phyloP scores from a whole-genome alignment of 306 rosid genomes.

The Gastrolobium bilobum region DNA sequence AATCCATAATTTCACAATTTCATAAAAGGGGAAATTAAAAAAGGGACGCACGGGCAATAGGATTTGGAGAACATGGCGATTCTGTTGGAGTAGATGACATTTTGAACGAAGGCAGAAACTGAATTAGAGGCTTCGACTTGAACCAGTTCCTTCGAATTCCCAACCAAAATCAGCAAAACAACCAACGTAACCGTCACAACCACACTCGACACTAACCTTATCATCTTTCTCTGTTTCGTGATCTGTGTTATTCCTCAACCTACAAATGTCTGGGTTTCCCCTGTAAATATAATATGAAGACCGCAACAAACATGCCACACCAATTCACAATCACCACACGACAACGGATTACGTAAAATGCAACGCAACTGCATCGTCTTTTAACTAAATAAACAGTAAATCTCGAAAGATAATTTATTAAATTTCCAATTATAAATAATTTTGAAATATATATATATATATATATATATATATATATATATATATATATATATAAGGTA shows the following conservation, averaged over 20 bases:
- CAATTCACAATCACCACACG: too few species aligned
- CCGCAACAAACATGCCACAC: too few species aligned
- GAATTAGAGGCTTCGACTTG: conserved; percentile 63
- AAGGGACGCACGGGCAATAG: conserved; percentile 75
- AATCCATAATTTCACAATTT: not conserved
- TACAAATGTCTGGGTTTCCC: not conserved
- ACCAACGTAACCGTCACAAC: conserved; percentile 31
- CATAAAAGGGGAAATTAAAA: not conserved
- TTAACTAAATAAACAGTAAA: too few species aligned
- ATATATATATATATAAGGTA: too few species aligned
- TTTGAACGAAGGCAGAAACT: conserved; percentile 81
- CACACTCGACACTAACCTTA: conserved; percentile 19
- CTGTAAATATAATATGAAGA: not conserved
- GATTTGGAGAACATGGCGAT: conserved; percentile 92
- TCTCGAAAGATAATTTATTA: too few species aligned
- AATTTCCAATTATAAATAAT: too few species aligned
- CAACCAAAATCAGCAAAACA: conserved; percentile 39
- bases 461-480: too few species aligned
- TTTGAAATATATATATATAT: too few species aligned
- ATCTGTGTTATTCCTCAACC: not conserved
- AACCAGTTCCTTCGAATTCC: conserved; percentile 29
- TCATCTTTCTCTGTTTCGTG: conserved; percentile 33
- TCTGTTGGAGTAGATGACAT: conserved; percentile 80
- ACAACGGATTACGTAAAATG: too few species aligned
- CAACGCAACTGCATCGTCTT: too few species aligned